These are phyloP conservation scores for Aspergillus ibericus DNA, from an alignment of 2,329 filamentous ascomycete genomes.

Conservation along the genomic window DNA sequence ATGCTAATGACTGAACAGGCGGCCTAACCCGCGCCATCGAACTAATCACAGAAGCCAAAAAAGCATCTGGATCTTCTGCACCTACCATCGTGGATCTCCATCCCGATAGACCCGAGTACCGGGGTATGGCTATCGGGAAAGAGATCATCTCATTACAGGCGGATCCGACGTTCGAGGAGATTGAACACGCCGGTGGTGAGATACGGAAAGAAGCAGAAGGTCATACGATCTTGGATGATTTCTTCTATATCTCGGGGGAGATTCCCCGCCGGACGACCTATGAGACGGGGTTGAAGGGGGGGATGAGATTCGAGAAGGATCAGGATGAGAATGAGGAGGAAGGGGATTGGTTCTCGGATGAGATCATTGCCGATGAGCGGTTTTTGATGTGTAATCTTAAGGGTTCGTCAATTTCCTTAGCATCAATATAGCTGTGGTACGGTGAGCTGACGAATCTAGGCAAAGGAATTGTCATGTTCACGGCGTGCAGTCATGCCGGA, in stretches of 20 bases:
- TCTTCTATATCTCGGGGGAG: conserved; percentile 56
- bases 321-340: no score
- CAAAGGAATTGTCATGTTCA: conserved; percentile 56
- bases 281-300: conserved; percentile 50
- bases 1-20: no score
- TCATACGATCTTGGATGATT: conserved; percentile 51
- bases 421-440: neutral
- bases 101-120: conserved; percentile 52
- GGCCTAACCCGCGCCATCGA: conserved; percentile 52
- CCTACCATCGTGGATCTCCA: conserved; percentile 52
- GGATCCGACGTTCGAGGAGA: conserved; percentile 53
- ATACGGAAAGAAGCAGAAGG: conserved; percentile 39
- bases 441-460: conserved; percentile 28
- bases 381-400: conserved; percentile 56
- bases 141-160: conserved; percentile 53
- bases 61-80: conserved; percentile 17
- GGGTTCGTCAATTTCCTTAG: conserved; percentile 27
- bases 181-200: conserved; percentile 47
- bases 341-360: conserved; percentile 50
- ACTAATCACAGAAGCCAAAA: conserved; percentile 48
- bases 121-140: conserved; percentile 47
- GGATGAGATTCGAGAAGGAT: conserved; percentile 45
- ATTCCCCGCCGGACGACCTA: conserved; percentile 54
- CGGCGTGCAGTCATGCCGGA: conserved; percentile 58
- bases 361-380: conserved; percentile 54